A percentile compares a stretch with the other conserved stretches of the same genome.
These are phyloP conservation scores for Mortierella antarctica DNA, from an alignment of 192 early-diverging fungal species.

Conservation along the genomic window DNA sequence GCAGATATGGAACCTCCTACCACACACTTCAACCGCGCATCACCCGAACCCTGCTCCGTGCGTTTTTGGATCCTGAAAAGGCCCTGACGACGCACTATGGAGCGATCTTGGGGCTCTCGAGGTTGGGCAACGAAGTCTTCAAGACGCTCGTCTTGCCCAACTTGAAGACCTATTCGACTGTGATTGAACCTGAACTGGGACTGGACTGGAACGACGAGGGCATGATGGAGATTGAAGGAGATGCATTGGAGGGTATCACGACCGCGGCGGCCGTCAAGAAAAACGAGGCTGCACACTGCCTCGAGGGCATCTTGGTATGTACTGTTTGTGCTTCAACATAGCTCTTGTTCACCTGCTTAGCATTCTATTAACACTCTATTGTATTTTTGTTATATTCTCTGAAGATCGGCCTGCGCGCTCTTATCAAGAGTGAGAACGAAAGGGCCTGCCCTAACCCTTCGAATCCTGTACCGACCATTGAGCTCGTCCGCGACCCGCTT, in stretches of 20 bases:
- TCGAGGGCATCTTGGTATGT: slow-evolving; percentile 63
- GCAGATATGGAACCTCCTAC: slow-evolving; percentile 82
- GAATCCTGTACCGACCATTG: slow-evolving; percentile 15
- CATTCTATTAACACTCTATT: not conserved
- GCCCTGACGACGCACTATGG: slow-evolving; percentile 90
- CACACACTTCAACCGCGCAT: slow-evolving; percentile 90
- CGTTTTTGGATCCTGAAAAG: slow-evolving; percentile 89
- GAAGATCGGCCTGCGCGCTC: slow-evolving; percentile 22
- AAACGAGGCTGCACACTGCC: slow-evolving; percentile 56
- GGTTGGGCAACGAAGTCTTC: slow-evolving; percentile 84
- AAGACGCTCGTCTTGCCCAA: slow-evolving; percentile 81
- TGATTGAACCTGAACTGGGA: slow-evolving; percentile 49
- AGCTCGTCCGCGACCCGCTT: slow-evolving; percentile 36
- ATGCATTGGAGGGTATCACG: not conserved
- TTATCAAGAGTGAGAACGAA: slow-evolving; percentile 34
- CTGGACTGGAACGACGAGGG: slow-evolving; percentile 13
- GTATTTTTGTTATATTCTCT: not conserved
- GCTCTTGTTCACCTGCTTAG: not conserved
- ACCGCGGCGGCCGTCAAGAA: slow-evolving; percentile 6
- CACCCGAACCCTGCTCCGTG: slow-evolving; percentile 88
- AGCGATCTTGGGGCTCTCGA: slow-evolving; percentile 80
- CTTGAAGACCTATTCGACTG: slow-evolving; percentile 70
- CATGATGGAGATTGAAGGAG: slow-evolving; percentile 30
- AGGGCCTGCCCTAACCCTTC: not conserved
- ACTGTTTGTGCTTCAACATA: not conserved